Percentiles rank a stretch among this genome's conserved stretches.
Evolutionary conservation across 352 stramenopile genomes (phyloP).

Genomic region (Phytophthora cactorum): DNA sequence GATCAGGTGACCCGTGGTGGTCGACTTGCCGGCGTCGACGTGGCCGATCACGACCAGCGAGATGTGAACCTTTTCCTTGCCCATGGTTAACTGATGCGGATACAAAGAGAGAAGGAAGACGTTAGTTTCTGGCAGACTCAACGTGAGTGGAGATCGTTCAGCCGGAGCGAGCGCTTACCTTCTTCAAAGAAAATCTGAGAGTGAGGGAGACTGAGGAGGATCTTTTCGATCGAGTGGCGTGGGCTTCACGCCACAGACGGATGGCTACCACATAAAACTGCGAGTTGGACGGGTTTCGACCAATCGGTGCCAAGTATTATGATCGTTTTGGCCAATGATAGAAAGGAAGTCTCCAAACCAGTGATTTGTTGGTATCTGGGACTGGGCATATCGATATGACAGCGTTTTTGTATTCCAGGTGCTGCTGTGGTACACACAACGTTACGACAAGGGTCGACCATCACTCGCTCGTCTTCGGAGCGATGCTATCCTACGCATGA

Average conservation of each 20-base stretch:
- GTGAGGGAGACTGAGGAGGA: constrained; percentile 25
- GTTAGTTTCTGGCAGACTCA: constrained; percentile 4
- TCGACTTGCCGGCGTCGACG: constrained; percentile 99
- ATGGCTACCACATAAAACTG: constrained; percentile 1
- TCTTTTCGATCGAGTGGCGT: constrained; percentile 17
- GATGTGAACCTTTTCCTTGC: constrained; percentile 88
- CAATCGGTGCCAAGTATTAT: background rate
- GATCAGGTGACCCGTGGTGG: constrained; percentile 98
- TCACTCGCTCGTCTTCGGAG: too few relatives aligned
- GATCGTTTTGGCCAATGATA: background rate
- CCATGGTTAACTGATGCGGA: constrained; percentile 39
- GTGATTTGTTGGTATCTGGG: background rate
- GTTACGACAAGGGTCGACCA: too few relatives aligned
- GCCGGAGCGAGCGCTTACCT: constrained; percentile 35
- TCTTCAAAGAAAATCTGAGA: constrained; percentile 53
- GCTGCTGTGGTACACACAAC: too few relatives aligned
- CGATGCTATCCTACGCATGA: too few relatives aligned
- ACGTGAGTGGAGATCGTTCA: background rate
- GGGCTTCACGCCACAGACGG: background rate
- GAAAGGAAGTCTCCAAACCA: background rate
- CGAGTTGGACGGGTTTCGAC: background rate
- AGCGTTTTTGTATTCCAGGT: background rate
- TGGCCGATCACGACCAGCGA: constrained; percentile 96
- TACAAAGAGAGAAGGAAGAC: background rate
- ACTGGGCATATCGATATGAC: background rate